Base-by-base conservation (phyloP, 2,329 filamentous ascomycete genomes). In the Colletotrichum liriopes region DNA sequence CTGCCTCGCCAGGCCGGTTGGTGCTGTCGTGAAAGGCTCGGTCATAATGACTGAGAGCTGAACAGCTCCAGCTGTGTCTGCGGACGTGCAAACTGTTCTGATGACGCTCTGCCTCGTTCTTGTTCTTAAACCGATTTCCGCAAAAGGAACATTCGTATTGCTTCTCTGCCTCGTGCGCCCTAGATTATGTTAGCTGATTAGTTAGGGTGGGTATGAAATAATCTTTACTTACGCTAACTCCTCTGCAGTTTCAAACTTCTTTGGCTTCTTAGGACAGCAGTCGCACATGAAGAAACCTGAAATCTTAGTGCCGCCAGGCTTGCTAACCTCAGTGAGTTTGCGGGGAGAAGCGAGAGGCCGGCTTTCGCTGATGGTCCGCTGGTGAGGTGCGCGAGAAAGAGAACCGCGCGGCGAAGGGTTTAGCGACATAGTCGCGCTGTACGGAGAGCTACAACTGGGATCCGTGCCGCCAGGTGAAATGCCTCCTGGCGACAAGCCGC, bases 81-180 rank as follows among this genome's bases (percentile, higher is more conserved):
- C 96, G 91, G 11, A 98, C 89, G 81, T 98, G 96, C 14, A 98
- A 89, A 18, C 95, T 98, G 79, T 98, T 98, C 79, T 98, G 95
- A 80, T 98, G 96, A 41, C 96, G 91, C 82, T 98, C 96, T 2
- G 95, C 95, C 84, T 98, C 96, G 78, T 98, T 98, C 84, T 98
- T 98, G 85, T 98, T 98, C 84, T 98, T 98, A 86, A 98, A 98
- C 14, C 96, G 92, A 80, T 98, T 98, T 52, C 93, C 93, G 81
- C 96, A 98, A 81, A 94, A 98, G 37, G 91, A 89, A 82, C 96
- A 98, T 74, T 94, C 94, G 81, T 98, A 98, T 82, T 98, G 96
- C 82, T 98, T 98, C 82, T 98, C 96, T 79, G 94, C 92, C 82
- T 96, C 94, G 81, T 98, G 96, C 55, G 92, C 86, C 75, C 96